These are phyloP conservation scores for Globisporangium cystogenes DNA, from an alignment of 352 stramenopile species.

Conservation along the genomic window DNA sequence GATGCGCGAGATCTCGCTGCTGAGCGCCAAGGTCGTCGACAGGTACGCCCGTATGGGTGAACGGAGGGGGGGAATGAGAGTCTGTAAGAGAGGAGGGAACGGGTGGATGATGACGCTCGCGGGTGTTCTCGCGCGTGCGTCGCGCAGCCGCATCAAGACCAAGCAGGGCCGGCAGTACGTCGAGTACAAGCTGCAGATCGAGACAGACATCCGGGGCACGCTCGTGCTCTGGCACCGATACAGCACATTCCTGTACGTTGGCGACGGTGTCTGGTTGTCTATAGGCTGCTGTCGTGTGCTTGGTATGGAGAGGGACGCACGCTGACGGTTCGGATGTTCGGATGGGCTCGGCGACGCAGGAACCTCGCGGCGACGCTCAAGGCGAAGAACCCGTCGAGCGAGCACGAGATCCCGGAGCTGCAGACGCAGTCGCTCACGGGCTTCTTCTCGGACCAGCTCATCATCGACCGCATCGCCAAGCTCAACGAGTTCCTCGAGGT, in stretches of 20 bases:
- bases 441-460: constrained; percentile 83
- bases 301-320: too few relatives aligned
- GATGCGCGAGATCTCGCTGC: constrained; percentile 82
- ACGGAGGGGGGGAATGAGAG: neutral
- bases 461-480: constrained; percentile 80
- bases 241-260: constrained; percentile 84
- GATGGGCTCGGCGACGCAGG: constrained; percentile 19
- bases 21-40: constrained; percentile 82
- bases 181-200: constrained; percentile 86
- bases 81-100: neutral
- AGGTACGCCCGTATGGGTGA: constrained; percentile 24
- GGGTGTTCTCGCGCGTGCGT: neutral
- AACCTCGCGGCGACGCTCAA: constrained; percentile 79
- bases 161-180: constrained; percentile 85
- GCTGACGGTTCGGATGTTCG: too few relatives aligned
- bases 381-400: constrained; percentile 69
- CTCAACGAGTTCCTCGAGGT: constrained; percentile 86
- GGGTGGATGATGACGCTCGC: neutral
- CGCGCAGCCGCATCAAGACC: constrained; percentile 71
- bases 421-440: constrained; percentile 79
- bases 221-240: constrained; percentile 87
- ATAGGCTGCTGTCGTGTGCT: too few relatives aligned
- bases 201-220: constrained; percentile 83
- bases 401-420: constrained; percentile 73
- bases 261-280: too few relatives aligned